Conservation (phyloP, 805 yeast species). For the Yarrowia porcina region DNA sequence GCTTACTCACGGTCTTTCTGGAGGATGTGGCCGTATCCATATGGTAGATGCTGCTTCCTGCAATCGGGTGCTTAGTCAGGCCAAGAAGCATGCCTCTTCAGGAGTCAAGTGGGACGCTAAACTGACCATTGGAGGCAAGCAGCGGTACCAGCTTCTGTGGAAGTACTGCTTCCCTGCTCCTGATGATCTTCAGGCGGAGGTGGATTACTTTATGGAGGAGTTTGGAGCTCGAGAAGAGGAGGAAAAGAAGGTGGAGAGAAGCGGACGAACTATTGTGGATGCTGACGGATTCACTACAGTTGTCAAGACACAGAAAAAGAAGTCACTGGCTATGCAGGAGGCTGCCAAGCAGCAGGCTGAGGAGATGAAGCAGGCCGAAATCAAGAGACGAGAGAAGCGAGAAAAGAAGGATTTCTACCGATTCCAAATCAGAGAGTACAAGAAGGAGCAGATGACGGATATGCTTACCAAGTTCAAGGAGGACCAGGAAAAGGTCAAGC, state of each 20-base stretch:
- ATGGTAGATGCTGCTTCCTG: constrained; percentile 70
- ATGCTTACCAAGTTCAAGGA: constrained; percentile 77
- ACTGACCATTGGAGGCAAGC: constrained; percentile 38
- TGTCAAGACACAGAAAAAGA: constrained; percentile 80
- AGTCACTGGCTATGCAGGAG: constrained; percentile 57
- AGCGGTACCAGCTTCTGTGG: constrained; percentile 20
- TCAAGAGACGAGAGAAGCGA: constrained; percentile 55
- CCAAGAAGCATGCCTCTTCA: constrained; percentile 47
- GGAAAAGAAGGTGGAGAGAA: constrained; percentile 40
- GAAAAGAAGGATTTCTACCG: constrained; percentile 91
- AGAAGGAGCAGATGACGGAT: constrained; percentile 89
- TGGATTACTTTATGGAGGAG: constrained; percentile 57
- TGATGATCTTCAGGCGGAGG: constrained; percentile 51
- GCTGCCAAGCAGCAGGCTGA: constrained; percentile 28
- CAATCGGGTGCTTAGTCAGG: constrained; percentile 59
- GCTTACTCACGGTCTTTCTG: constrained; percentile 21
- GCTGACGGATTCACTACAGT: constrained; percentile 94
- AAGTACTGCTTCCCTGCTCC: constrained; percentile 41
- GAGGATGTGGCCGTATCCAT: constrained; percentile 55
- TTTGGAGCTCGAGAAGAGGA: constrained; percentile 71
- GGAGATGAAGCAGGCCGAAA: constrained; percentile 36
- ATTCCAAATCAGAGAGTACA: constrained; percentile 90
- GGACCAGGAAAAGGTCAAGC: constrained; percentile 81
- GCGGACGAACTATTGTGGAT: constrained; percentile 49
- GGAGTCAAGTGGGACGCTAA: constrained; percentile 34